Evolutionary conservation across 768 basidiomycete genomes (phyloP).

Genomic region (Pleurotus eryngii): DNA sequence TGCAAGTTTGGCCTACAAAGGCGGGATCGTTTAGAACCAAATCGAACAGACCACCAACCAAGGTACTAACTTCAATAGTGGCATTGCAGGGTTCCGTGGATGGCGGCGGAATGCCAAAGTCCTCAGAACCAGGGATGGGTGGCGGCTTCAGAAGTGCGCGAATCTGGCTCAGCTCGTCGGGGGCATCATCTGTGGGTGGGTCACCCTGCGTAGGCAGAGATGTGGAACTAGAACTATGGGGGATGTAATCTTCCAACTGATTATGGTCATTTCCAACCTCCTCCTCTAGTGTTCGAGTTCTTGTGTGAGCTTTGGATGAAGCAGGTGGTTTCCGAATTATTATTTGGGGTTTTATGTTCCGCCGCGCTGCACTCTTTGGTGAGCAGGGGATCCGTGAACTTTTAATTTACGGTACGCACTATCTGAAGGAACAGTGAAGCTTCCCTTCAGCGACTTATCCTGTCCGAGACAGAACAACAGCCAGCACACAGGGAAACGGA

Average conservation of each 20-base stretch:
- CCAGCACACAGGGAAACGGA: conserved; percentile 68
- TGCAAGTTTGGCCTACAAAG: conserved; percentile 67
- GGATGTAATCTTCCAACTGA: conserved; percentile 7
- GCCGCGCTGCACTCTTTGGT: conserved; percentile 28
- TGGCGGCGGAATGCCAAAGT: conserved; percentile 78
- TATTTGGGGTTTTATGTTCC: conserved; percentile 50
- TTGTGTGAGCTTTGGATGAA: conserved; percentile 44
- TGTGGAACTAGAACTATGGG: conserved; percentile 13
- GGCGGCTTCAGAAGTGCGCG: conserved; percentile 59
- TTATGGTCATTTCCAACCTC: conserved; percentile 19
- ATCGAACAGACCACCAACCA: background rate
- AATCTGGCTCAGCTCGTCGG: conserved; percentile 52
- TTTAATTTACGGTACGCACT: conserved; percentile 27
- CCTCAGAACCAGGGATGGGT: conserved; percentile 55
- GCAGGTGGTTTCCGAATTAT: conserved; percentile 52
- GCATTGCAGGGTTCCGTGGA: conserved; percentile 56
- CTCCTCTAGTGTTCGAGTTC: conserved; percentile 50
- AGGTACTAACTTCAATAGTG: conserved; percentile 49
- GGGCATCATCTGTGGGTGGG: conserved; percentile 18
- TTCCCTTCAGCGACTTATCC: conserved; percentile 51
- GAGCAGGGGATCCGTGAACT: no score
- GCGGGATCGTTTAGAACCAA: background rate
- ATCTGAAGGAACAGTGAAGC: conserved; percentile 35
- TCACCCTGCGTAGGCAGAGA: conserved; percentile 5
- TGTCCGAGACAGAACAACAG: conserved; percentile 57